Evolutionary conservation across 495 filamentous ascomycete species (phyloP), one percentile per base, ranked within the genome.

Genomic region (Tuber brumale): DNA sequence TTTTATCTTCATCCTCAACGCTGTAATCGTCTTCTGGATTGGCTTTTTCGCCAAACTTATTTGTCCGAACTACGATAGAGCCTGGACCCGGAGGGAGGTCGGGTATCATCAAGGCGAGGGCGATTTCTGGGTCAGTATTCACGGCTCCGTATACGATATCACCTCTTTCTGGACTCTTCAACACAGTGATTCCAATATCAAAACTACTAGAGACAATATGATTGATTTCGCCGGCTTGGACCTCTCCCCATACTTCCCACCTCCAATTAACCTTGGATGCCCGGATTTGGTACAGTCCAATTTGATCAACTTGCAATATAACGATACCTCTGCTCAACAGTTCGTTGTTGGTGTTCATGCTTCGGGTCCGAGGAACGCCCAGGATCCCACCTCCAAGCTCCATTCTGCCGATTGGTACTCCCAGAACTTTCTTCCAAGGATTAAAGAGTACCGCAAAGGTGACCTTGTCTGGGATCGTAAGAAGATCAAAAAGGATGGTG

Each of bases 61-160:
- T 16, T 99, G 95, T 82, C 95, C 95, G 31, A 92, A 95, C 82
- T 93, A 90, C 79, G 90, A 97, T 86, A 97, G 97, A 81, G 96
- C 87, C 4, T 99, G 94, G 94, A 89, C 90, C 74, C 82, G 85
- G 43, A 87, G 88, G 16, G 91, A 99, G 83, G 89, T 99, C 46
- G 77, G 83, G 43, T 89, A 84, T 75, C 94, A 98, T 81, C 85
- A 90, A 79, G 90, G 89, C 39, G 86, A 86, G 18, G 87, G 90
- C 75, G 91, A 97, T 82, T 97, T 92, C 82, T 99, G 88, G 86
- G 95, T 98, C 80, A 93, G 93, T 82, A 90, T 95, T 76, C 91
- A 90, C 78, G 95, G 95, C 57, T 89, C 89, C 42, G 96, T 99
- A 45, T 99, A 98, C 85, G 96, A 99, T 83, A 91, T 98, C 74